phyloP scores from a whole-genome alignment of 371 early-diverging fungal genomes.

The Nosema granulosis region DNA sequence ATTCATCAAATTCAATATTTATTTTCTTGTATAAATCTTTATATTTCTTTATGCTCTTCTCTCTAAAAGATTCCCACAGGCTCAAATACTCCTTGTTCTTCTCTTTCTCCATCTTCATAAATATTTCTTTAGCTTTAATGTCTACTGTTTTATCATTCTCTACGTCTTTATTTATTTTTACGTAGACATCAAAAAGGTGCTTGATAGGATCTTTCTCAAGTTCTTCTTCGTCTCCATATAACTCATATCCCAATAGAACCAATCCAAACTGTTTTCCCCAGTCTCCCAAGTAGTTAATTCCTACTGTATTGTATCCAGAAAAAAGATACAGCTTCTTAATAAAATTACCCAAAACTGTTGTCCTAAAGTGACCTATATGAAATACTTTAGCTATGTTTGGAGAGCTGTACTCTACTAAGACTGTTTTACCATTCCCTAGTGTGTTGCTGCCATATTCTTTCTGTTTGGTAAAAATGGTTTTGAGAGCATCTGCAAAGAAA shows the following conservation, averaged over 20 bases:
- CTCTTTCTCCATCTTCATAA: constrained; percentile 91
- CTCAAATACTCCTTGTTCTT: constrained; percentile 71
- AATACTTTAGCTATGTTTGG: constrained; percentile 99
- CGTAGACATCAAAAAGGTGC: constrained; percentile 89
- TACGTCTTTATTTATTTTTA: constrained; percentile 76
- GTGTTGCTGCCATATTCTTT: constrained; percentile 52
- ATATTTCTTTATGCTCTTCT: constrained; percentile 85
- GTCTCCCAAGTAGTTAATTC: constrained; percentile 97
- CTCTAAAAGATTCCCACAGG: constrained; percentile 85
- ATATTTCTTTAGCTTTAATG: constrained; percentile 85
- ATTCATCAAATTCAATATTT: constrained; percentile 87
- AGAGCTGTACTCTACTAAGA: constrained; percentile 84
- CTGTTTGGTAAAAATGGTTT: constrained; percentile 27
- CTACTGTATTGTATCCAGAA: constrained; percentile 76
- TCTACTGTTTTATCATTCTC: constrained; percentile 73
- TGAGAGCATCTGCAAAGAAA: constrained; percentile 37
- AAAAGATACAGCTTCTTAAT: constrained; percentile 75
- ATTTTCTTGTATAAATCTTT: constrained; percentile 82
- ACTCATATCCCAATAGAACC: constrained; percentile 81
- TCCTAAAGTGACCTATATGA: constrained; percentile 96
- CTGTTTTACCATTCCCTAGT: constrained; percentile 70
- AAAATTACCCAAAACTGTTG: constrained; percentile 94
- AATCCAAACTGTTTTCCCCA: constrained; percentile 99
- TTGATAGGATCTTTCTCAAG: constrained; percentile 79
- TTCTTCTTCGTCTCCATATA: constrained; percentile 75